phyloP scores from a whole-genome alignment of 1,284 basidiomycete species.

The Thecaphora thlaspeos region DNA sequence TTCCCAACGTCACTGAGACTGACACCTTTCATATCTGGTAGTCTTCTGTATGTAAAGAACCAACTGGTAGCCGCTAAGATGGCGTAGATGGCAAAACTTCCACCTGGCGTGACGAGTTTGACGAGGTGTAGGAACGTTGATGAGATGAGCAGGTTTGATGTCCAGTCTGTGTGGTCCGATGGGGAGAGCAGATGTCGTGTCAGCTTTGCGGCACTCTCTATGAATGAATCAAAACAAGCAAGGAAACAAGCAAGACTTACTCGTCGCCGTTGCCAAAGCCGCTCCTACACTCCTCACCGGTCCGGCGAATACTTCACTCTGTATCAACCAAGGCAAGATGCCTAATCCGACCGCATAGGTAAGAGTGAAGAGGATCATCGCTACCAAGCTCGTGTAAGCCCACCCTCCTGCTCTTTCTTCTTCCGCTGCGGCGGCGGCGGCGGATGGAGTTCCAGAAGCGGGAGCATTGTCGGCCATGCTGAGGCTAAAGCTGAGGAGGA shows the following conservation, averaged over 20 bases:
- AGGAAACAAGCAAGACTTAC: neutral
- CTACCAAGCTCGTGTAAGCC: constrained; percentile 29
- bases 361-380: constrained; percentile 37
- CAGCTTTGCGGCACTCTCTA: too few relatives aligned
- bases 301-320: constrained; percentile 42
- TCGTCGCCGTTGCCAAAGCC: constrained; percentile 38
- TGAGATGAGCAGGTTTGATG: constrained; percentile 29
- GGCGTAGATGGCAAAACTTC: constrained; percentile 37
- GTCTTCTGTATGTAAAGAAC: constrained; percentile 31
- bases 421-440: neutral
- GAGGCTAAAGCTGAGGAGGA: constrained; percentile 28
- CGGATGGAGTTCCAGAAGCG: constrained; percentile 6
- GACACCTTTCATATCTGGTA: constrained; percentile 39
- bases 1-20: constrained; percentile 37
- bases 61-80: constrained; percentile 29
- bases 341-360: constrained; percentile 47
- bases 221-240: too few relatives aligned
- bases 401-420: constrained; percentile 3
- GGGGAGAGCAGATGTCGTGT: too few relatives aligned
- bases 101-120: constrained; percentile 29
- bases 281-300: constrained; percentile 31
- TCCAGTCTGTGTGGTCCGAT: constrained; percentile 12
- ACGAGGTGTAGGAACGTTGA: constrained; percentile 34
- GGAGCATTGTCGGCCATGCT: constrained; percentile 26
- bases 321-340: constrained; percentile 47